phyloP scores from a whole-genome alignment of 345 rosid species.

The Erodium maritimum region DNA sequence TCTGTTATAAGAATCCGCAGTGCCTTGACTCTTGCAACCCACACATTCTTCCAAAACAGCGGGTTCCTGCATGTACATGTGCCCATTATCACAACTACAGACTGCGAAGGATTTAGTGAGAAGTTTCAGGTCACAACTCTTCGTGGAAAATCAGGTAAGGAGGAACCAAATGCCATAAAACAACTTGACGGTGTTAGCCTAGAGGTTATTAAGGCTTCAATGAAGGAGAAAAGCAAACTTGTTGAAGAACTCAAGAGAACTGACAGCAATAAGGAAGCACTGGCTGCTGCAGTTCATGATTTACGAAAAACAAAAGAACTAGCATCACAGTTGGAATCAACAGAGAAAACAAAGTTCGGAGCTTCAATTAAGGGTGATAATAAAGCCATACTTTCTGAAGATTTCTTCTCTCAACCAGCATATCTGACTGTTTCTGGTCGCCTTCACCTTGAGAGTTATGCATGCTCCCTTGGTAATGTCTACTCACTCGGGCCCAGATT shows the following conservation, averaged over 20 bases:
- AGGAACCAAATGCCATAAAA: slow-evolving; percentile 13
- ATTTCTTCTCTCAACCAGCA: slow-evolving; percentile 46
- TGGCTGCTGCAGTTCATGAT: slow-evolving; percentile 56
- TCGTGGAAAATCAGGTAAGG: slow-evolving; percentile 23
- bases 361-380: slow-evolving; percentile 23
- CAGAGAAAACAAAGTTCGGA: slow-evolving; percentile 26
- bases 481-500: slow-evolving; percentile 83
- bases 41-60: slow-evolving; percentile 52
- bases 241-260: slow-evolving; percentile 68
- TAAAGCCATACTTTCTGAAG: slow-evolving; percentile 12
- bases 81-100: slow-evolving; percentile 66
- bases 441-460: slow-evolving; percentile 81
- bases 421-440: slow-evolving; percentile 63
- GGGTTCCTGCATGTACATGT: slow-evolving; percentile 67
- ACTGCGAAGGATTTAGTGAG: slow-evolving; percentile 43
- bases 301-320: slow-evolving; percentile 53
- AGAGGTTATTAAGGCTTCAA: slow-evolving; percentile 49
- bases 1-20: slow-evolving; percentile 60
- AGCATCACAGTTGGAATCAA: slow-evolving; percentile 54
- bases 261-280: slow-evolving; percentile 72
- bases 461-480: slow-evolving; percentile 82
- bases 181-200: slow-evolving; percentile 29
- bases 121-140: slow-evolving; percentile 54
- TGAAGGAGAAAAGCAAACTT: slow-evolving; percentile 45
- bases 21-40: slow-evolving; percentile 50